Evolutionary conservation across 2,329 filamentous ascomycete genomes (phyloP), one percentile per base, ranked within the genome.

Genomic region (Domatiomyces globalis): DNA sequence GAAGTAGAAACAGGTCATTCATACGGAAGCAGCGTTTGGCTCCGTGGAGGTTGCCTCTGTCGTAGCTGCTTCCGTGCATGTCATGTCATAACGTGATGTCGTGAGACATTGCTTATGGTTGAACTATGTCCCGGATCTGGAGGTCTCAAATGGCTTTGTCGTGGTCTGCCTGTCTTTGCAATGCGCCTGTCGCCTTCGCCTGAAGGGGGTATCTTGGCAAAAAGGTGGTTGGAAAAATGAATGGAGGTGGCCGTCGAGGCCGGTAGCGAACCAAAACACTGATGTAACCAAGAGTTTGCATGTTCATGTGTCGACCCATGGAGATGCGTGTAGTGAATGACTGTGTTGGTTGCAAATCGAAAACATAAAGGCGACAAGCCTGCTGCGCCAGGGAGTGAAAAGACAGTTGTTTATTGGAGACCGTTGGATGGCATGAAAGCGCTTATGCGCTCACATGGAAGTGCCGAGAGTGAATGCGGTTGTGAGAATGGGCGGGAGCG

Each of bases 251-350:
- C 54, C 56, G 56, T 56, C 50, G 54, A 53, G 56, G 54, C 54
- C 56, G 56, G 56, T 49, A 49, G 54, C 56, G 51, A 48, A 52
- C 56, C 52, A 54, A 54, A 52, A 54, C 36, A 54, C 51, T 42
- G 45, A 39, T 39, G 33, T 39, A 3, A 39, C 33, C 33, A 39
- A 39, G 18, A 39, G 49, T 55, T 55, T 51, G 51, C 51, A 55
- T 53, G 46, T 55, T 53, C 56, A 57, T 52, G 56, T 58, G 56
- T 58, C 56, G 56, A 58, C 54, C 54, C 56, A 54, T 56, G 54
- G 50, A 53, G 36, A 39, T 51, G 52, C 50, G 27, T 48, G 51
- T 49, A 58, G 52, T 22, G 56, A 58, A 36, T 50, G 56, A 52
- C 42, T 54, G 19, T 22, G 29, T 22, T 33, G 45, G 45, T 50